Evolutionary conservation across 1,139 yeast genomes (phyloP), one percentile per base, ranked within the genome.

Genomic region (Yamadazyma oceani): DNA sequence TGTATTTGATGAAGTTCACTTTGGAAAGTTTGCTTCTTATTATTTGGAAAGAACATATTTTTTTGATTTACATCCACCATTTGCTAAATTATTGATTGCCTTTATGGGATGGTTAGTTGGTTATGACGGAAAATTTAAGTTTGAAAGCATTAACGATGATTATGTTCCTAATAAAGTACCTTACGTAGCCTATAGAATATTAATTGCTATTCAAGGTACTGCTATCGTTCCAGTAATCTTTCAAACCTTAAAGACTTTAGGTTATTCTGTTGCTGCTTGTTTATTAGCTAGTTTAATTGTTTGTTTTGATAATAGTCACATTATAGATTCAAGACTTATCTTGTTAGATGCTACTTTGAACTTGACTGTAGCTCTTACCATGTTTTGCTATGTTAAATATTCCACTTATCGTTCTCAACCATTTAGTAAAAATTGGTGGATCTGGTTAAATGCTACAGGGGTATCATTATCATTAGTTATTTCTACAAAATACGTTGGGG

Each of bases 1-100:
- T 39, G 98, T 94, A 17, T 94, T 94, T 54, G 99, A 94, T 66
- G 99, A 94, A 60, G 98, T 92, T 23, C 98, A 92, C 62, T 92
- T 92, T 56, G 98, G 98, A 31, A 89, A 89, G 57, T 89, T 90
- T 63, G 97, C 97, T 17, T 82, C 95, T 13, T 88, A 86, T 57
- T 87, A 87, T 59, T 64, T 87, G 44, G 84, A 86, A 57, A 69
- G 94, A 42, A 82, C 92, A 0, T 87, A 86, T 62, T 94, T 88
- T 61, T 92, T 94, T 59, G 99, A 94, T 62, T 78, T 94, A 42
- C 99, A 94, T 62, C 99, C 99, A 27, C 99, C 98, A 14, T 85
- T 94, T 64, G 98, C 97, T 36, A 94, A 94, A 62, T 70, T 94
- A 62, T 72, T 90, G 50, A 85, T 89, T 64, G 98, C 97, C 0